Evolutionary conservation across 2,329 filamentous ascomycete genomes (phyloP).

Genomic region (Neofusicoccum sp.): DNA sequence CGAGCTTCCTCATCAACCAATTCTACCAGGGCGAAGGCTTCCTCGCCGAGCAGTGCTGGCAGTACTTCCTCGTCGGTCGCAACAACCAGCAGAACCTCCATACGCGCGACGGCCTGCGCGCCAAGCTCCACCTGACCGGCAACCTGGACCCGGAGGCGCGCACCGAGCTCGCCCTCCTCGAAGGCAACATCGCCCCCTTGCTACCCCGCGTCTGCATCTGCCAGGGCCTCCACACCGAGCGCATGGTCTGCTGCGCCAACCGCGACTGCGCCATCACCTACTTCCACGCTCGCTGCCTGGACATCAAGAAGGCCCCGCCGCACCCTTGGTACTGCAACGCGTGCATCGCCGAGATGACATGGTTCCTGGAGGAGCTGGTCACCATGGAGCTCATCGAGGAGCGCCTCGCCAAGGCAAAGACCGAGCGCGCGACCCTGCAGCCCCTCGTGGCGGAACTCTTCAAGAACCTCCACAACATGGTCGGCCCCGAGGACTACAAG

Average conservation of each 20-base stretch:
- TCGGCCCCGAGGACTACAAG: too few relatives aligned
- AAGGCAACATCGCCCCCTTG: background rate
- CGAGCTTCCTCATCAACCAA: background rate
- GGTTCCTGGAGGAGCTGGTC: background rate
- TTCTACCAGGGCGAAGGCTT: background rate
- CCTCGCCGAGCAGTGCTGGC: slow-evolving; percentile 9
- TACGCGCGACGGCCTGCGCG: background rate
- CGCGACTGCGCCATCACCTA: background rate
- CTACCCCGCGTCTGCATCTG: slow-evolving; percentile 1
- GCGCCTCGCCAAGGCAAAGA: too few relatives aligned
- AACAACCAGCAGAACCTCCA: background rate
- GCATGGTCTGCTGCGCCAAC: background rate
- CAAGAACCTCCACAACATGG: too few relatives aligned
- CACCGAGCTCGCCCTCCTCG: background rate
- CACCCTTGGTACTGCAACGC: background rate
- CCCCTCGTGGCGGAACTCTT: background rate
- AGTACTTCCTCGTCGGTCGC: background rate
- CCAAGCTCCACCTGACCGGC: background rate
- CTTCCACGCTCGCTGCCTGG: slow-evolving; percentile 4
- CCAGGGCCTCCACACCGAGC: background rate
- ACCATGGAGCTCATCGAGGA: too few relatives aligned
- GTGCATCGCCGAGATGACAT: background rate
- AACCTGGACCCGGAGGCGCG: background rate
- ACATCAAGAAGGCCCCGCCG: background rate
- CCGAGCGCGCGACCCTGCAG: background rate